Evolutionary conservation across 495 filamentous ascomycete genomes (phyloP).

Genomic region (Clohesyomyces aquaticus): DNA sequence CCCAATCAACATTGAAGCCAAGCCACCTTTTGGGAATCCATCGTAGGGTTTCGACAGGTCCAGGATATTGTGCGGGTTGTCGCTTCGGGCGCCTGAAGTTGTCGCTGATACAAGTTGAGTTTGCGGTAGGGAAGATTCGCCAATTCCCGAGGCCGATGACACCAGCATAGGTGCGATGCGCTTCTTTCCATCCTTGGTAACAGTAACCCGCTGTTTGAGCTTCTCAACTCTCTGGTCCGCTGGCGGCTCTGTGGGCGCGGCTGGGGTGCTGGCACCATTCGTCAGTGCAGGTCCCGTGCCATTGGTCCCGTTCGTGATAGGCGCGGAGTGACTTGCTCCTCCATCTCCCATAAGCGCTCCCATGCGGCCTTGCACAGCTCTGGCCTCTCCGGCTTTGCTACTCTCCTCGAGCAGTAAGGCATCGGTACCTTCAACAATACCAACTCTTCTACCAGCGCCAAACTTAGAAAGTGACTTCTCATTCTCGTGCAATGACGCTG

Average conservation of each 20-base stretch:
- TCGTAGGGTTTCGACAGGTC: conserved; percentile 95
- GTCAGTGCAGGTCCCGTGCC: conserved; percentile 51
- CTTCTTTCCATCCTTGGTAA: conserved; percentile 97
- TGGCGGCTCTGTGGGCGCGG: conserved; percentile 50
- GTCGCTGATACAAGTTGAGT: conserved; percentile 76
- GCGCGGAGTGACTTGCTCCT: conserved; percentile 22
- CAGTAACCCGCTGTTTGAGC: conserved; percentile 86
- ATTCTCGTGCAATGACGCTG: conserved; percentile 79
- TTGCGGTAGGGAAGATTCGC: conserved; percentile 85
- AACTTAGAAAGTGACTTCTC: conserved; percentile 91
- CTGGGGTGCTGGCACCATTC: conserved; percentile 36
- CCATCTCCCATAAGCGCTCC: conserved; percentile 92
- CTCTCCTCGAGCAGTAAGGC: conserved; percentile 84
- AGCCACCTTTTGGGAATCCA: conserved; percentile 85
- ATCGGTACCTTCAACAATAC: conserved; percentile 87
- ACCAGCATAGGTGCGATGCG: conserved; percentile 89
- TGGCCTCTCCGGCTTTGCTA: conserved; percentile 86
- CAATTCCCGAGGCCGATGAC: conserved; percentile 76
- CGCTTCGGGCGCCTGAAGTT: conserved; percentile 58
- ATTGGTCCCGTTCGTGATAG: conserved; percentile 42
- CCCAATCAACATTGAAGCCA: conserved; percentile 81
- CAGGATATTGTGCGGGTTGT: conserved; percentile 80
- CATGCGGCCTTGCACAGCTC: conserved; percentile 91
- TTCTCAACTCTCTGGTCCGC: conserved; percentile 71
- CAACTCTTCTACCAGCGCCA: conserved; percentile 81